Evolutionary conservation across 306 rosid species (phyloP).

Genomic region (Trifolium pratense): DNA sequence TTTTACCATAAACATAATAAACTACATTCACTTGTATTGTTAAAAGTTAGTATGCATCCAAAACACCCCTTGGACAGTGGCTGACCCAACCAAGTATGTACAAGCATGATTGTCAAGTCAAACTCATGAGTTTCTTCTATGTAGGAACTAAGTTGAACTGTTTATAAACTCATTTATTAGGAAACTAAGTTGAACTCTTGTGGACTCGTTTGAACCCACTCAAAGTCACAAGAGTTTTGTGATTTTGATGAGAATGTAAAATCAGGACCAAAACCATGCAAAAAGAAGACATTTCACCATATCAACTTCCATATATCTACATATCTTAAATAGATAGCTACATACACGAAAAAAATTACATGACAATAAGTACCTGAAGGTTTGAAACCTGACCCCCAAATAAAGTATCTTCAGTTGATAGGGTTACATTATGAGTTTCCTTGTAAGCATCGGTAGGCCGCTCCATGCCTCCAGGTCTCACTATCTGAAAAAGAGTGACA

Average conservation of each 20-base stretch:
- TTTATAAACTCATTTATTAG: neutral
- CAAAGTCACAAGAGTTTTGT: neutral
- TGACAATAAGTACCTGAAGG: constrained; percentile 71
- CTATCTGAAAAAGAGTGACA: constrained; percentile 66
- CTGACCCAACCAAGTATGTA: constrained; percentile 6
- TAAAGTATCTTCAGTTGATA: constrained; percentile 82
- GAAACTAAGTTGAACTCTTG: neutral
- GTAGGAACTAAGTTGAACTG: neutral
- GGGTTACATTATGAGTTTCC: constrained; percentile 88
- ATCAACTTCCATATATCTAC: constrained; percentile 8
- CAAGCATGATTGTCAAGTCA: neutral
- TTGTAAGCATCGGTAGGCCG: constrained; percentile 97
- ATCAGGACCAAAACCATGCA: constrained; percentile 17
- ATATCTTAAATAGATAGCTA: constrained; percentile 18
- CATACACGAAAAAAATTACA: constrained; percentile 13
- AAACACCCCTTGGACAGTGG: constrained; percentile 13
- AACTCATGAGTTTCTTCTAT: neutral
- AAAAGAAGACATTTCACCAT: neutral
- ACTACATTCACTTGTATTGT: neutral
- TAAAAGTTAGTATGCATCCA: neutral
- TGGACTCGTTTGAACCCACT: neutral
- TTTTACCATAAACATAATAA: neutral
- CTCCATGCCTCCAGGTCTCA: constrained; percentile 99
- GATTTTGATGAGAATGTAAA: neutral
- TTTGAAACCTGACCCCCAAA: constrained; percentile 98